Percentiles rank a stretch among this genome's conserved stretches.
Evolutionary conservation across 2,329 filamentous ascomycete species (phyloP).

Genomic region (Plenodomus lindquistii): DNA sequence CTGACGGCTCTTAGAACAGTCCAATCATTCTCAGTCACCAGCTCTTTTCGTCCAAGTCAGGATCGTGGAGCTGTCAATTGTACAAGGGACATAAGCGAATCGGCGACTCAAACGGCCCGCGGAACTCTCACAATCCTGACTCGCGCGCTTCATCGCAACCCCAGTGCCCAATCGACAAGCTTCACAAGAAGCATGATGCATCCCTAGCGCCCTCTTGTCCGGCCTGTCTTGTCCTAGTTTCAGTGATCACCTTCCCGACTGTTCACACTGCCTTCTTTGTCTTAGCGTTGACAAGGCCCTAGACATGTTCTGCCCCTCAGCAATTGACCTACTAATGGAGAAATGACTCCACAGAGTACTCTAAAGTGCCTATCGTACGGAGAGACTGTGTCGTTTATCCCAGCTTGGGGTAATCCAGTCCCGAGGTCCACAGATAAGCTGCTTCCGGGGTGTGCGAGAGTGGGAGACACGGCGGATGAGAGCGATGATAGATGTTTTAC

Average conservation of each 20-base stretch:
- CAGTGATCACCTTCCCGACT: slow-evolving; percentile 16
- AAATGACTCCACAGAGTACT: slow-evolving; percentile 2
- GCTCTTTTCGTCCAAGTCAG: too few relatives aligned
- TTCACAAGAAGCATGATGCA: slow-evolving; percentile 8
- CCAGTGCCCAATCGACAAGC: slow-evolving; percentile 11
- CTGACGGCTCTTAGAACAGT: too few relatives aligned
- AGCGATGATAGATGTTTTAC: slow-evolving; percentile 6
- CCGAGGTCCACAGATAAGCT: slow-evolving; percentile 25
- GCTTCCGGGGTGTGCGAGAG: slow-evolving; percentile 5
- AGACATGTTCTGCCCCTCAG: too few relatives aligned
- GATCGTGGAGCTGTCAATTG: too few relatives aligned
- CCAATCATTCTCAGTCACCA: too few relatives aligned
- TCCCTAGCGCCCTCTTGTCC: slow-evolving; percentile 16
- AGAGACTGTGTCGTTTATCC: slow-evolving; percentile 19
- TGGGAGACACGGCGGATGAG: slow-evolving; percentile 1
- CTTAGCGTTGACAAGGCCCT: slow-evolving; percentile 3
- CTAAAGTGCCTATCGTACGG: slow-evolving; percentile 19
- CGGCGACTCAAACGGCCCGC: slow-evolving; percentile 8
- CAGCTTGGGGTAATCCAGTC: slow-evolving; percentile 24
- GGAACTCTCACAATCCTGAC: slow-evolving; percentile 12
- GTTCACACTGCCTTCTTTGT: slow-evolving; percentile 19
- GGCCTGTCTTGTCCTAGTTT: slow-evolving; percentile 12
- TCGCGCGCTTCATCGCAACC: slow-evolving; percentile 7
- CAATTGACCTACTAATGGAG: too few relatives aligned
- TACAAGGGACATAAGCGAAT: too few relatives aligned